These are phyloP conservation scores for Xylariaceae sp. DNA, from an alignment of 2,329 filamentous ascomycete species.

Conservation along the genomic window DNA sequence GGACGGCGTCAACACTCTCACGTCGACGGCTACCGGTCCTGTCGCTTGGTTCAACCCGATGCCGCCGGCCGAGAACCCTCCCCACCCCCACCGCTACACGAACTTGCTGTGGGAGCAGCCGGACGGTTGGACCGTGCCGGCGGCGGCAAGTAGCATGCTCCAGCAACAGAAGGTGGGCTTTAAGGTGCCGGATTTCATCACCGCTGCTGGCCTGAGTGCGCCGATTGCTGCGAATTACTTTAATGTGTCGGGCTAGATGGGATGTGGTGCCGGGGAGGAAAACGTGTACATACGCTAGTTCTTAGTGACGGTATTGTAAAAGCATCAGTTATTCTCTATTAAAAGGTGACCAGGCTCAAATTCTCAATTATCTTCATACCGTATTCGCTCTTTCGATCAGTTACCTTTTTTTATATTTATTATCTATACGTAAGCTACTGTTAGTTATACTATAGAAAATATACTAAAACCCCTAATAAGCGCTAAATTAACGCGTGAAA, in stretches of 20 bases:
- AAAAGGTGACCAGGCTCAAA: no score
- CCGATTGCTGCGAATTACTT: constrained; percentile 41
- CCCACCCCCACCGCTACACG: constrained; percentile 43
- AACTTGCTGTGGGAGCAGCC: constrained; percentile 43
- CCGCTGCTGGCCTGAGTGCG: constrained; percentile 31
- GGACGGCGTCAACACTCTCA: constrained; percentile 28
- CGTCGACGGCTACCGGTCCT: constrained; percentile 26
- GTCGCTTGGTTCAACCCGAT: constrained; percentile 36
- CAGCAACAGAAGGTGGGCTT: constrained; percentile 39
- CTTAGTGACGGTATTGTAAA: no score
- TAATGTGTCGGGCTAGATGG: constrained; percentile 36
- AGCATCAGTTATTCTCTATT: no score
- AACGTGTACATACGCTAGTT: background rate
- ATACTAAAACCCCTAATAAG: no score
- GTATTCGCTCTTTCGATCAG: no score
- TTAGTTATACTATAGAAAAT: no score
- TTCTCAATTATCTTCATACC: no score
- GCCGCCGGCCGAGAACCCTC: constrained; percentile 40
- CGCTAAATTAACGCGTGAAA: no score
- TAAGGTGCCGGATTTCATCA: constrained; percentile 37
- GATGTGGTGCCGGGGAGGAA: background rate
- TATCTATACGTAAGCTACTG: no score
- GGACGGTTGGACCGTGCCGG: constrained; percentile 37
- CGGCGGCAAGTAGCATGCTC: constrained; percentile 34
- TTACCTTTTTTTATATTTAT: no score